Evolutionary conservation across 1,284 basidiomycete species (phyloP), one percentile per base, ranked within the genome.

Genomic region (Heterobasidion annosum): DNA sequence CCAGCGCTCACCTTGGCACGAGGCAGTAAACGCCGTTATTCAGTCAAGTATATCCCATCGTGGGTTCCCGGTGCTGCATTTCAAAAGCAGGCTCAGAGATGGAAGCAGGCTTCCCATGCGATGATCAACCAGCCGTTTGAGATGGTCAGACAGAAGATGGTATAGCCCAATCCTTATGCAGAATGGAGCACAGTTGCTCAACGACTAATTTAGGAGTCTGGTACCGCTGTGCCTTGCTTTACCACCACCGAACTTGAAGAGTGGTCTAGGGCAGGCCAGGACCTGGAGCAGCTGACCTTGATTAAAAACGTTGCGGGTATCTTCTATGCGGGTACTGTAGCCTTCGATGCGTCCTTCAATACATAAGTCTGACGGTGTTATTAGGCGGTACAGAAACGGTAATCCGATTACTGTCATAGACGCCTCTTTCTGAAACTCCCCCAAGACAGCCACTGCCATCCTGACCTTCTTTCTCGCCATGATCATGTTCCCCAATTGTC

Each of bases 301-400:
- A 47, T 47, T 16, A 47, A 47, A 19, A 47, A 32, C 16, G 45
- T 32, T 47, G n/a, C 25, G 5, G 48, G 25, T n/a, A 53, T 43
- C 34, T 19, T 48, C 44, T 9, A 18, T 33, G 33, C 19, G 15
- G 59, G 62, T 64, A 2, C 57, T 59, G 12, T 56, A 57, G 54
- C 60, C 16, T 10, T 10, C 25, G 47, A 33, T 46, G 48, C 35
- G 8, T 32, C 10, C 25, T 35, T 34, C 9, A 10, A 47, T 16
- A 10, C 45, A 18, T 10, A 5, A 33, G 8, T 18, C 2, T 35
- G 15, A 8, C 12, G 18, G 16, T 35, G 4, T 40, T 18, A 53
- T 6, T 49, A 63, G 64, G 57, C 33, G 64, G 58, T n/a, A 58
- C 60, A 10, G 66, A 64, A 33, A 64, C 62, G 12, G 37, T 40